A percentile compares a stretch with the other conserved stretches of the same genome.
Conservation (phyloP, 2,329 filamentous ascomycete species). For the Xylaria hypoxylon region DNA sequence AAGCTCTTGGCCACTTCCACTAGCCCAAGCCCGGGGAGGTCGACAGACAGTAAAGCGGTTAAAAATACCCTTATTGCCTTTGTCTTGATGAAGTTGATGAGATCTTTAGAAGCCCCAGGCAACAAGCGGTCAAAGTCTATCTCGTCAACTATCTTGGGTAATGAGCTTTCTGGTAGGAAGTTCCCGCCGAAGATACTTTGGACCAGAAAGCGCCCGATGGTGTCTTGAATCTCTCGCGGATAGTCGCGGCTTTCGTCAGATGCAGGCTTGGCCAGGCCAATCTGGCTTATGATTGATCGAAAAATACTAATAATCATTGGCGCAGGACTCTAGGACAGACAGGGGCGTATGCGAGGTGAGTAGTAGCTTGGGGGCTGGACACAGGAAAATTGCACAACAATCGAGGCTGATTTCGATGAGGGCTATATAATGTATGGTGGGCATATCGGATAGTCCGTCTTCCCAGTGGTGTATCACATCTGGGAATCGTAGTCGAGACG, state of each 20-base stretch:
- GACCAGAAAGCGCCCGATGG: not conserved
- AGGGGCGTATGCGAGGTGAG: not conserved
- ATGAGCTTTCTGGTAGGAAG: conserved; percentile 17
- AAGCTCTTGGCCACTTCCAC: conserved; percentile 16
- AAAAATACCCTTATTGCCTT: conserved; percentile 20
- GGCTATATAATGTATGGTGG: not conserved
- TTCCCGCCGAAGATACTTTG: not conserved
- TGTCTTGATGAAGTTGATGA: conserved; percentile 7
- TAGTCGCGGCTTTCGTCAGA: not conserved
- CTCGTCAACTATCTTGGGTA: not conserved
- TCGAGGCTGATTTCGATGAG: conserved; percentile 7
- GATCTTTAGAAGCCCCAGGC: conserved; percentile 11
- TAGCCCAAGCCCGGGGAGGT: not conserved
- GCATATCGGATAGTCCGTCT: not conserved
- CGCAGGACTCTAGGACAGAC: not conserved
- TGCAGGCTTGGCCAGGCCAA: not conserved
- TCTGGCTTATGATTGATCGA: not conserved
- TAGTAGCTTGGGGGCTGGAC: not conserved
- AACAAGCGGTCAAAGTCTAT: conserved; percentile 21
- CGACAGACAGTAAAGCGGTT: not conserved
- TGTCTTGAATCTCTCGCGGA: not conserved
- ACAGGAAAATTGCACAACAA: conserved; percentile 1
- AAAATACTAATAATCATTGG: conserved; percentile 4
- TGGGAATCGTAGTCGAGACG: no score
- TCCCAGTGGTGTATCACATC: not conserved